Evolutionary conservation across 1,284 basidiomycete species (phyloP), one percentile per base, ranked within the genome.

Genomic region (Trichosporon coremiiforme): DNA sequence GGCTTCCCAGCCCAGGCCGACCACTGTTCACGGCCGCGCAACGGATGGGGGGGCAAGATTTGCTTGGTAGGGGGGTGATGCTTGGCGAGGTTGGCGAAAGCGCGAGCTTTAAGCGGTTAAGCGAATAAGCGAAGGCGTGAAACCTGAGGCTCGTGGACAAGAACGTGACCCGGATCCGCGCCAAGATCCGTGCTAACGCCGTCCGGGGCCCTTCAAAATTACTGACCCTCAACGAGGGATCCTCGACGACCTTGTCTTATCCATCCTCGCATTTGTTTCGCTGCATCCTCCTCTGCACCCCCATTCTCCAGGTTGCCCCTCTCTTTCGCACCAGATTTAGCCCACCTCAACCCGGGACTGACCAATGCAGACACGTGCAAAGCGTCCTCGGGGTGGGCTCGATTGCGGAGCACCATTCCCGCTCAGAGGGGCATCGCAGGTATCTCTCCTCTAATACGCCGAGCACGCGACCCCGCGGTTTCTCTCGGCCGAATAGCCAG

Each of bases 141-240:
- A 25, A 25, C 25, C 25, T 25, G 25, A 47, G 17, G 41, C 12
- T 10, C 17, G 41, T n/a, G 41, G 41, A 10, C 13, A 47, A 17
- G 12, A n/a, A n/a, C 41, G 41, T 47, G 12, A 6, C 12, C 41
- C 12, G 41, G 41, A 47, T 25, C 25, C 25, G 47, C n/a, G 17
- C 47, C 47, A 50, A 50, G 47, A 50, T 50, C 47, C 47, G 47
- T 17, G 47, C n/a, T 50, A 50, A 50, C 47, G 17, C 47, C 47
- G 47, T 50, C 47, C 47, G 47, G 47, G 47, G 47, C 47, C 47
- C 47, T 50, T 17, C 47, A 50, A 50, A 50, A 20, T 22, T 50
- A 50, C 47, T 50, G 47, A n/a, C 17, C 13, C 47, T 50, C 47
- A 13, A 50, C 47, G 7, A 41, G 12, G 9, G 33, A 35, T 35